Base-by-base conservation (phyloP, 768 basidiomycete species). In the Rhodotorula taiwanensis region DNA sequence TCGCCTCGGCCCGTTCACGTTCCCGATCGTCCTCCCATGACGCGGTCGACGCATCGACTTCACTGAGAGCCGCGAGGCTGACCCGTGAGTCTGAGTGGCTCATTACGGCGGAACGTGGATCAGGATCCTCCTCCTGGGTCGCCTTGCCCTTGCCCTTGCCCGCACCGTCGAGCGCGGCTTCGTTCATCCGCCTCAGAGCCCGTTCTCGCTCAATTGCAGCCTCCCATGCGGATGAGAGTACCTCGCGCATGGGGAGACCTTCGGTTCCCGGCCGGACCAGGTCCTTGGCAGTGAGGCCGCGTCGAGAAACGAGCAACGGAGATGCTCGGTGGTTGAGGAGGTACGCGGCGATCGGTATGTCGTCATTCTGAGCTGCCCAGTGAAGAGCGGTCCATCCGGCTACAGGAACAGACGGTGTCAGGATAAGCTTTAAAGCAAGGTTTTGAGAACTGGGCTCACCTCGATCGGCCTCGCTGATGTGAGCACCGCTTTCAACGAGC, bases 381-480 rank as follows among this genome's bases (percentile, higher is more conserved):
- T 97, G 94, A 18, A 99, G 80, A 5, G 93, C 85, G 15, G 89
- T 91, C 95, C 95, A 98, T 39, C 94, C 93, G 64, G 83, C 92
- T 95, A 71, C 25, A 9, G 16, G 18, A 23, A 27, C 33, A 21
- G 9, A 0, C 2, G 20, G 15, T 7, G 34, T 10, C 23, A 43
- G 54, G 45, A 11, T 15, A 55, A 5, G 13, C 11, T 25, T 25
- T 2, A 2, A 31, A 21, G 14, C 42, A 27, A 6, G 21, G 28
- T 15, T 28, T 13, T 8, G 50, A 51, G 52, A 47, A 27, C 36
- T 13, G 28, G 23, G 25, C 70, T 43, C 53, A 65, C 66, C 52
- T 30, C 51, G 42, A 44, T 74, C 73, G 0, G 39, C 60, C 14
- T 60, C 64, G 31, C 58, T 60, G 31, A 74, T 58, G 36, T 56